Conservation (phyloP, 1,284 basidiomycete genomes). For the Chalciporus sp. region DNA sequence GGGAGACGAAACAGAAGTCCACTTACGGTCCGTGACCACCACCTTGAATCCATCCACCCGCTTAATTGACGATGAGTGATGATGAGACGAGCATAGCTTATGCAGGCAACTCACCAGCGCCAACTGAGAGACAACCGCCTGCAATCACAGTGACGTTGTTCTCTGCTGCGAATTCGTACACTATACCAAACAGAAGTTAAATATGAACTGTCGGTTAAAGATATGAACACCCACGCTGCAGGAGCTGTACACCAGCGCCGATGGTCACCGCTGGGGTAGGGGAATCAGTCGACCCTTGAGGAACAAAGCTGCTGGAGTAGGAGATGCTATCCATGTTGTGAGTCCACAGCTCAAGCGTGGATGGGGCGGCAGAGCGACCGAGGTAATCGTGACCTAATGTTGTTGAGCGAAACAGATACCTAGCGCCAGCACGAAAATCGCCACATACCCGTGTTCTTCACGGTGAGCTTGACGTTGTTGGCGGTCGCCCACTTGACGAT, state of each 20-base stretch:
- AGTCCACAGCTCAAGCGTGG: slow-evolving; percentile 17
- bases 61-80: not conserved
- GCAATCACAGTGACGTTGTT: slow-evolving; percentile 17
- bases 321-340: slow-evolving; percentile 12
- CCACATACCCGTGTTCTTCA: slow-evolving; percentile 22
- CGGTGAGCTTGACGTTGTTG: slow-evolving; percentile 16
- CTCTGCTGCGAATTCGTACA: slow-evolving; percentile 14
- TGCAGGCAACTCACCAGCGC: slow-evolving; percentile 9
- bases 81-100: not conserved
- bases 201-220: not conserved
- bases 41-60: slow-evolving; percentile 28
- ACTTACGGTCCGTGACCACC: slow-evolving; percentile 27
- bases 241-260: slow-evolving; percentile 19
- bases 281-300: slow-evolving; percentile 18
- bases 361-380: slow-evolving; percentile 19
- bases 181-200: slow-evolving; percentile 1
- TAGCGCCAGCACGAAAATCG: not conserved
- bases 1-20: not conserved
- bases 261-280: slow-evolving; percentile 22
- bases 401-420: not conserved
- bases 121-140: slow-evolving; percentile 23
- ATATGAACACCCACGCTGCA: slow-evolving; percentile 14
- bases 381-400: slow-evolving; percentile 19
- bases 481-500: slow-evolving; percentile 17
- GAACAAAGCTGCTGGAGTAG: slow-evolving; percentile 19